phyloP scores from a whole-genome alignment of 176 grass and related monocot species.

The Avena eriantha region DNA sequence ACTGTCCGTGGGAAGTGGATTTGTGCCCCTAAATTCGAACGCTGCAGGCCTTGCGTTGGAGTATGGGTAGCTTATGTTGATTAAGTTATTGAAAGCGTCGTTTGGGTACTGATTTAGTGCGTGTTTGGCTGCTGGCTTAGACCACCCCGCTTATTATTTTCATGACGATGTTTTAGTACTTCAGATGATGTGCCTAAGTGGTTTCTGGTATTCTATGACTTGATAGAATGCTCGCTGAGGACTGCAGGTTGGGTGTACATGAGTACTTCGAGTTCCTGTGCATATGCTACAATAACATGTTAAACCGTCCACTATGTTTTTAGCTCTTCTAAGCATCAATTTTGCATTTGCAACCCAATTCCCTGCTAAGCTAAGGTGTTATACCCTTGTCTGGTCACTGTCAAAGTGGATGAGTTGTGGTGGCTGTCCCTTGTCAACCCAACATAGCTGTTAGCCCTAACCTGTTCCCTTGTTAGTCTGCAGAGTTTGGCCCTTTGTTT shows the following conservation, averaged over 20 bases:
- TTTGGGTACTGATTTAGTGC: conserved; percentile 12
- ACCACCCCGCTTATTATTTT: background rate
- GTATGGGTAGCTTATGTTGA: background rate
- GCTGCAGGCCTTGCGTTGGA: conserved; percentile 23
- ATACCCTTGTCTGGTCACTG: background rate
- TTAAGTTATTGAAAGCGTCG: background rate
- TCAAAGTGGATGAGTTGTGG: background rate
- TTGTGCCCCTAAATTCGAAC: background rate
- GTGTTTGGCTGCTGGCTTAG: background rate
- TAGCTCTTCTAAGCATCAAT: background rate
- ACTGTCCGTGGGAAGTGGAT: background rate
- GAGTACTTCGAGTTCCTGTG: background rate
- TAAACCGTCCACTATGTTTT: background rate
- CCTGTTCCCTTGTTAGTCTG: background rate
- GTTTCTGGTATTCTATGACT: background rate
- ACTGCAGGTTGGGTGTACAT: background rate
- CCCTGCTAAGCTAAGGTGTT: background rate
- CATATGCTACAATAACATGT: background rate
- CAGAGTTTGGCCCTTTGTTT: background rate
- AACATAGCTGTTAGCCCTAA: background rate
- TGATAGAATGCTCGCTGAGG: background rate
- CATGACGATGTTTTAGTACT: background rate
- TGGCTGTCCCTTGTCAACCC: background rate
- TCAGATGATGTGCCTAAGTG: background rate
- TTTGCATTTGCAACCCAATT: background rate